Conservation (phyloP, 306 rosid species). For the Cajanus cajan region DNA sequence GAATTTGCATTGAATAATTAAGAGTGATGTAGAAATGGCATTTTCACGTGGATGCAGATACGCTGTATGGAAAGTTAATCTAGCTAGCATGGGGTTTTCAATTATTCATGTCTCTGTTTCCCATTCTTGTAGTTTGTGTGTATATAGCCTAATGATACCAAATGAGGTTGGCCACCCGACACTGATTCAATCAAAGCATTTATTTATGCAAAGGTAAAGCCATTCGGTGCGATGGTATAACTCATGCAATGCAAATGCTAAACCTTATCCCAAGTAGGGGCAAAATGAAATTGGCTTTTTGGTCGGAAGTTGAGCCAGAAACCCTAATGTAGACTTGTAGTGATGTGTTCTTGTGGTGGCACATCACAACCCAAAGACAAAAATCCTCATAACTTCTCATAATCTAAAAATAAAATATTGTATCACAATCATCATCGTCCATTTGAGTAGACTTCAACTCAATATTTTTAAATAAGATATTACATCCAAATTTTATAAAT, state of each 20-base stretch:
- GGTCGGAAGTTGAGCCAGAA: conserved; percentile 45
- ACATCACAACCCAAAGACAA: conserved; percentile 43
- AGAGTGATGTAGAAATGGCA: background rate
- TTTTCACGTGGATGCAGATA: conserved; percentile 30
- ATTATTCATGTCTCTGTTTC: conserved; percentile 24
- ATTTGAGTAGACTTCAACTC: no score
- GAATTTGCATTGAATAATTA: background rate
- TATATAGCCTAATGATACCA: background rate
- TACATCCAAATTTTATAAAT: no score
- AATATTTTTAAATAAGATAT: no score
- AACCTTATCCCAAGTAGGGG: conserved; percentile 39
- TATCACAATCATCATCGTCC: background rate
- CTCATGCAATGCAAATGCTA: background rate
- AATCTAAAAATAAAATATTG: conserved; percentile 16
- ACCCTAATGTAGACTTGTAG: conserved; percentile 33
- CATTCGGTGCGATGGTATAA: background rate
- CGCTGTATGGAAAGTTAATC: background rate
- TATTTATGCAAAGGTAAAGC: conserved; percentile 21
- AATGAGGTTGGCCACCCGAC: conserved; percentile 17
- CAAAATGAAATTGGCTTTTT: conserved; percentile 41
- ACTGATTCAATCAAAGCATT: conserved; percentile 40
- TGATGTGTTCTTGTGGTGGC: conserved; percentile 40
- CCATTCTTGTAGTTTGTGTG: conserved; percentile 4
- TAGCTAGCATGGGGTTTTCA: conserved; percentile 28
- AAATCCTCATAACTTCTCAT: conserved; percentile 28